These are phyloP conservation scores for Cyberlindnera meyerae DNA, from an alignment of 805 yeast genomes.

Conservation along the genomic window DNA sequence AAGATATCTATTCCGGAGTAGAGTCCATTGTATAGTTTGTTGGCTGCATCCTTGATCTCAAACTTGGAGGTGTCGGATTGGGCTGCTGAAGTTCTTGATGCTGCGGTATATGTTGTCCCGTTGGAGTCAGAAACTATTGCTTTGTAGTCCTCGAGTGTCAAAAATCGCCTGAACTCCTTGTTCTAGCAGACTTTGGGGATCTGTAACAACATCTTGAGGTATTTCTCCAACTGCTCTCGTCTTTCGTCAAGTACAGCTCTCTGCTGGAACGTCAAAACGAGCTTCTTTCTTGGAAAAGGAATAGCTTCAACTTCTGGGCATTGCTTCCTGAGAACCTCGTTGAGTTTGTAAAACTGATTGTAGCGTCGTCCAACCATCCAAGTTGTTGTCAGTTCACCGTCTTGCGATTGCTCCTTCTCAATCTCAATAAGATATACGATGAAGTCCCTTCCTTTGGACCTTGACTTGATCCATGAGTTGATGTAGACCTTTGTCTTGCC, in stretches of 20 bases:
- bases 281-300: constrained; percentile 52
- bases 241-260: constrained; percentile 60
- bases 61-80: constrained; percentile 6
- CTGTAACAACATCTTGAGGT: constrained; percentile 50
- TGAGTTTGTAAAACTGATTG: constrained; percentile 73
- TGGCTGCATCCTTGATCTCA: constrained; percentile 20
- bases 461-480: constrained; percentile 42
- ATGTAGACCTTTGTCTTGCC: constrained; percentile 56
- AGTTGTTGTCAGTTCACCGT: constrained; percentile 51
- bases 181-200: constrained; percentile 72
- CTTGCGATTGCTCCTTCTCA: constrained; percentile 41
- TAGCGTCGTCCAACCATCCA: constrained; percentile 92
- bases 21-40: constrained; percentile 18
- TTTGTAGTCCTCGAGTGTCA: constrained; percentile 41
- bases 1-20: constrained; percentile 16
- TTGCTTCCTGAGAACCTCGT: constrained; percentile 52
- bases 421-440: constrained; percentile 75
- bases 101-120: not conserved
- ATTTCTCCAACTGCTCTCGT: constrained; percentile 53
- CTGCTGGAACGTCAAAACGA: constrained; percentile 70
- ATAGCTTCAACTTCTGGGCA: constrained; percentile 49
- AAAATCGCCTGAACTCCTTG: constrained; percentile 65
- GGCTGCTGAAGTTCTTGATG: constrained; percentile 3
- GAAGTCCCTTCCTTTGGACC: constrained; percentile 54
- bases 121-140: too few species aligned